phyloP scores from a whole-genome alignment of 352 stramenopile species.

The Elongisporangium prolatum region DNA sequence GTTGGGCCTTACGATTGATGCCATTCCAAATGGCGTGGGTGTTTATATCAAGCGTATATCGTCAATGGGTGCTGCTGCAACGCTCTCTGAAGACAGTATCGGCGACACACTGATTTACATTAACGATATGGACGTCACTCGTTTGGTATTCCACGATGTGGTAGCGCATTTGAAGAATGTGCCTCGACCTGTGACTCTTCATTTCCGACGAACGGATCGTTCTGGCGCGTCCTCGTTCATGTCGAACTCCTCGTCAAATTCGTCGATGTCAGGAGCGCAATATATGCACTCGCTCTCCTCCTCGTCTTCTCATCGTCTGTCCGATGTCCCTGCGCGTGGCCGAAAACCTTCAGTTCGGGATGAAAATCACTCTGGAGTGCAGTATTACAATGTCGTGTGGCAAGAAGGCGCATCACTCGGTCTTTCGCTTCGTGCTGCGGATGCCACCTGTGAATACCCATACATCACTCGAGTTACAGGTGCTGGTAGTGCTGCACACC shows the following conservation, averaged over 20 bases:
- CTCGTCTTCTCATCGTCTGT: conserved; percentile 24
- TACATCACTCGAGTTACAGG: conserved; percentile 86
- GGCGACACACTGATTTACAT: conserved; percentile 81
- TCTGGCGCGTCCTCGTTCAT: conserved; percentile 27
- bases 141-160: conserved; percentile 72
- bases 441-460: conserved; percentile 71
- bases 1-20: conserved; percentile 78
- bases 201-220: conserved; percentile 46
- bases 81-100: conserved; percentile 76
- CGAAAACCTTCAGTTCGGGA: conserved; percentile 20
- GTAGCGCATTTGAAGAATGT: conserved; percentile 75
- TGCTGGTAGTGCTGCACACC: conserved; percentile 72
- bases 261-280: conserved; percentile 14
- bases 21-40: conserved; percentile 41
- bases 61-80: conserved; percentile 57
- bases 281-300: conserved; percentile 38
- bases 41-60: conserved; percentile 85
- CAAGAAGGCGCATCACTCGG: conserved; percentile 70
- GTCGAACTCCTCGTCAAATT: conserved; percentile 26
- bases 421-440: conserved; percentile 68
- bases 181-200: conserved; percentile 73
- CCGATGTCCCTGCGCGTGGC: conserved; percentile 36
- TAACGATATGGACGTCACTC: conserved; percentile 81
- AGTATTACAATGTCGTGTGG: conserved; percentile 85
- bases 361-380: conserved; percentile 23